Evolutionary conservation across 2,329 filamentous ascomycete species (phyloP).

Genomic region (Sclerotinia trifoliorum): DNA sequence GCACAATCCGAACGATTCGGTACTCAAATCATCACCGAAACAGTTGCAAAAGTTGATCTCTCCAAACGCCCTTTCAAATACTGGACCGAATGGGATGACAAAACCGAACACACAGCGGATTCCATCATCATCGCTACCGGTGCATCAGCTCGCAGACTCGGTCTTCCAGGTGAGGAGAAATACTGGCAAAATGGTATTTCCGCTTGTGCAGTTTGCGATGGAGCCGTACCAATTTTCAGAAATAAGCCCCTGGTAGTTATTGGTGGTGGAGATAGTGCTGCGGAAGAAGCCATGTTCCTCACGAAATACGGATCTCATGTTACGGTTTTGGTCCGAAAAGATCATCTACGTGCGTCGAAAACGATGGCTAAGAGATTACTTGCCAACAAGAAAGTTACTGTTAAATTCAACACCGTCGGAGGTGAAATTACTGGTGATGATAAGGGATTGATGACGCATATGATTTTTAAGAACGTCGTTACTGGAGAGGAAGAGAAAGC

Average conservation of each 20-base stretch:
- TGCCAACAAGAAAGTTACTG: conserved; percentile 83
- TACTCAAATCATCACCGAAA: conserved; percentile 90
- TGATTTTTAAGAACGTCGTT: conserved; percentile 76
- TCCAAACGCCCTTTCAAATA: conserved; percentile 84
- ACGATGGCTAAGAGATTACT: conserved; percentile 88
- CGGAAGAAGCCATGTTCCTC: conserved; percentile 95
- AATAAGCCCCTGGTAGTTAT: conserved; percentile 96
- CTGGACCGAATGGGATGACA: conserved; percentile 86
- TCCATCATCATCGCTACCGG: conserved; percentile 92
- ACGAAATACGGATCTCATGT: conserved; percentile 97
- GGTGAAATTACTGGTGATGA: conserved; percentile 82
- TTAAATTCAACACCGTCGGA: conserved; percentile 80
- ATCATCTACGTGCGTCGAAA: conserved; percentile 81
- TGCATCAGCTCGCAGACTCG: conserved; percentile 81
- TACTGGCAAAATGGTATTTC: conserved; percentile 98
- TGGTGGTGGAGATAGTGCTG: conserved; percentile 92
- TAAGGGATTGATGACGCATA: conserved; percentile 82
- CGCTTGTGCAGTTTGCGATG: conserved; percentile 96
- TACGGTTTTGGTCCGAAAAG: conserved; percentile 85
- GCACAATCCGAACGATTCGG: conserved; percentile 88
- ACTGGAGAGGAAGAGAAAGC: conserved; percentile 79
- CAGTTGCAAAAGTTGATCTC: conserved; percentile 84
- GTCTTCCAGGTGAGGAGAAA: conserved; percentile 83
- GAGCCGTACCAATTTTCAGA: conserved; percentile 94
- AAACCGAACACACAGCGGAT: conserved; percentile 82